phyloP scores from a whole-genome alignment of 2,329 filamentous ascomycete genomes.

The Coniochaeta ligniaria region DNA sequence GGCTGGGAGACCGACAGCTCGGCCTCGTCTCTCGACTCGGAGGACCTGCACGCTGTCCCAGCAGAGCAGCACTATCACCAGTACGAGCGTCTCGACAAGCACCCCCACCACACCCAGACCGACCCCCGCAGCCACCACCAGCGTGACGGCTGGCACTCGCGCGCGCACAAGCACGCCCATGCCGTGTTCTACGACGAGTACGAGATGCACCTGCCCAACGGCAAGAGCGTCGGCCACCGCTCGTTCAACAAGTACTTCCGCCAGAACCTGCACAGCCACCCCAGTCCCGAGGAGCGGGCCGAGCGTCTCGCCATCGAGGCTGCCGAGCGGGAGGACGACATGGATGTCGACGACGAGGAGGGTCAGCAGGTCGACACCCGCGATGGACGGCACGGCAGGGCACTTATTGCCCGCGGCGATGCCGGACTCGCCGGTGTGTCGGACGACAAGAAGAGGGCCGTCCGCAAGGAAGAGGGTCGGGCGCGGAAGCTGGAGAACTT shows the following conservation, averaged over 20 bases:
- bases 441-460: slow-evolving; percentile 6
- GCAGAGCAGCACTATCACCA: slow-evolving; percentile 65
- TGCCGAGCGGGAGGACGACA: slow-evolving; percentile 12
- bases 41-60: slow-evolving; percentile 72
- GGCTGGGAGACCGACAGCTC: slow-evolving; percentile 96
- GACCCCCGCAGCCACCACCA: slow-evolving; percentile 68
- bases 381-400: slow-evolving; percentile 11
- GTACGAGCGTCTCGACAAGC: slow-evolving; percentile 64
- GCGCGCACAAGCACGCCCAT: slow-evolving; percentile 67
- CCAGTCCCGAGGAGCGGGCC: slow-evolving; percentile 64
- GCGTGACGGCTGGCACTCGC: slow-evolving; percentile 73
- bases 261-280: slow-evolving; percentile 85
- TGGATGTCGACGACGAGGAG: slow-evolving; percentile 13
- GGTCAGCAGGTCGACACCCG: slow-evolving; percentile 2
- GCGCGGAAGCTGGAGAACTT: slow-evolving; percentile 59
- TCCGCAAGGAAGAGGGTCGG: slow-evolving; percentile 50
- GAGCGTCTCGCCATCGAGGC: slow-evolving; percentile 13
- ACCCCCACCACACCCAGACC: slow-evolving; percentile 67
- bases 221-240: slow-evolving; percentile 82
- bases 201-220: slow-evolving; percentile 87
- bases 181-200: slow-evolving; percentile 88
- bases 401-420: slow-evolving; percentile 10
- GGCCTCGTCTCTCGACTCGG: slow-evolving; percentile 80
- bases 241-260: slow-evolving; percentile 83
- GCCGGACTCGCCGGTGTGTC: slow-evolving; percentile 9